Evolutionary conservation across 305 asterid genomes (phyloP).

Genomic region (Fraxinus sp.): DNA sequence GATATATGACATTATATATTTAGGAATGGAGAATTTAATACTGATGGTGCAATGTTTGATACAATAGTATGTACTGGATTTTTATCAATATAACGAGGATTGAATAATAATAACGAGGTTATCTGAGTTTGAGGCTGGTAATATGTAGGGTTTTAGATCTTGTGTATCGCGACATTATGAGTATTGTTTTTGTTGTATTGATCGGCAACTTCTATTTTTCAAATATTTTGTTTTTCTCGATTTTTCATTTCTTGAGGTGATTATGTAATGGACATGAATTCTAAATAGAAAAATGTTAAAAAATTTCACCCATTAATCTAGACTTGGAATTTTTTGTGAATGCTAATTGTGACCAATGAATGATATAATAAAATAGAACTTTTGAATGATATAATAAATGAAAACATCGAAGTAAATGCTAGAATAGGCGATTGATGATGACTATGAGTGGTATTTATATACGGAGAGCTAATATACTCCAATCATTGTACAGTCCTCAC

Average conservation of each 20-base stretch:
- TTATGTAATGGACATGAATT: not conserved
- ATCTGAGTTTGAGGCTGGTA: conserved; percentile 13
- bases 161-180: not conserved
- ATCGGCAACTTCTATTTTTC: not conserved
- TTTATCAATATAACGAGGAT: not conserved
- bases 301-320: not conserved
- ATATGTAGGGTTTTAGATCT: not conserved
- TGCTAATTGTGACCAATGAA: not conserved
- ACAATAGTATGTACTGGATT: not conserved
- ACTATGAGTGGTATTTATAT: not conserved
- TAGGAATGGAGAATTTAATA: not conserved
- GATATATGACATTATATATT: not conserved
- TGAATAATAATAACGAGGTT: conserved; percentile 5
- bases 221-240: not conserved
- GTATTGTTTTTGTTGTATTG: not conserved
- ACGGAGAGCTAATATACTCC: not conserved
- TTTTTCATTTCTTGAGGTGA: conserved; percentile 11
- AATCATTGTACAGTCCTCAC: not conserved
- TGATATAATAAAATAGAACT: not conserved
- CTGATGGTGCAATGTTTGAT: conserved; percentile 12
- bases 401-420: not conserved
- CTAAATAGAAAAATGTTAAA: conserved; percentile 1
- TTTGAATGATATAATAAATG: not conserved
- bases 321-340: not conserved
- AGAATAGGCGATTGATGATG: conserved; percentile 13